Conservation (phyloP, 108 stramenopile genomes). For the Cyclotella sp. region DNA sequence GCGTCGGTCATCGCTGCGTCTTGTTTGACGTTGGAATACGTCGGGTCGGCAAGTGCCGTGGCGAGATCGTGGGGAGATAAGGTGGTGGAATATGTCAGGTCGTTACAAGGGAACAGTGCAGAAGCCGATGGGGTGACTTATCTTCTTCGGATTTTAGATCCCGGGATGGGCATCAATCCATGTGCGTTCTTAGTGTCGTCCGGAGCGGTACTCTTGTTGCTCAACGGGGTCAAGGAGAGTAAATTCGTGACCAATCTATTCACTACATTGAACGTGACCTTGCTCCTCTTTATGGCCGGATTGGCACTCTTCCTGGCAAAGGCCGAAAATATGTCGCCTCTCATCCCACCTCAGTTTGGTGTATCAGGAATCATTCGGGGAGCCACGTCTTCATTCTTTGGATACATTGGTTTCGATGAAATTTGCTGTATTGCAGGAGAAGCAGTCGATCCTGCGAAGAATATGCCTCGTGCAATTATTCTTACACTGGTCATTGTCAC, state of each 20-base stretch:
- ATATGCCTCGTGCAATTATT: slow-evolving; percentile 73
- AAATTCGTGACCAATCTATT: slow-evolving; percentile 70
- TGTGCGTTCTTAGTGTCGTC: slow-evolving; percentile 68
- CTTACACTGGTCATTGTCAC: slow-evolving; percentile 63
- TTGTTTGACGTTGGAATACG: slow-evolving; percentile 69
- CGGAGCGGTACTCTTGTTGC: slow-evolving; percentile 55
- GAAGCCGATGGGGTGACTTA: background rate
- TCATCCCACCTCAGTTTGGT: slow-evolving; percentile 57
- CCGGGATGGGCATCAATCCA: slow-evolving; percentile 67
- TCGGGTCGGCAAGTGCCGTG: slow-evolving; percentile 62
- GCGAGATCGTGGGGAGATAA: slow-evolving; percentile 85
- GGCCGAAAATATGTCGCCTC: slow-evolving; percentile 41
- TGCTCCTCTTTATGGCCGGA: slow-evolving; percentile 71
- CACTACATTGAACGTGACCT: slow-evolving; percentile 62
- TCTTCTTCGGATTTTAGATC: slow-evolving; percentile 20
- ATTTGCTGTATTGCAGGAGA: slow-evolving; percentile 75
- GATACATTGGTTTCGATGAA: slow-evolving; percentile 80
- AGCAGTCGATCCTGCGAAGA: slow-evolving; percentile 62
- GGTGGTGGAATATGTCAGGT: slow-evolving; percentile 56
- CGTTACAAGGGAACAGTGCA: slow-evolving; percentile 9
- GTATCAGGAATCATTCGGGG: slow-evolving; percentile 65
- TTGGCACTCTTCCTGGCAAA: slow-evolving; percentile 51
- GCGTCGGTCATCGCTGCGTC: slow-evolving; percentile 68
- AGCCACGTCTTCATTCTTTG: slow-evolving; percentile 73
- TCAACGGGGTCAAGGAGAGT: slow-evolving; percentile 80